Evolutionary conservation across 108 stramenopile species (phyloP).

Genomic region (Nitzschia sp.): DNA sequence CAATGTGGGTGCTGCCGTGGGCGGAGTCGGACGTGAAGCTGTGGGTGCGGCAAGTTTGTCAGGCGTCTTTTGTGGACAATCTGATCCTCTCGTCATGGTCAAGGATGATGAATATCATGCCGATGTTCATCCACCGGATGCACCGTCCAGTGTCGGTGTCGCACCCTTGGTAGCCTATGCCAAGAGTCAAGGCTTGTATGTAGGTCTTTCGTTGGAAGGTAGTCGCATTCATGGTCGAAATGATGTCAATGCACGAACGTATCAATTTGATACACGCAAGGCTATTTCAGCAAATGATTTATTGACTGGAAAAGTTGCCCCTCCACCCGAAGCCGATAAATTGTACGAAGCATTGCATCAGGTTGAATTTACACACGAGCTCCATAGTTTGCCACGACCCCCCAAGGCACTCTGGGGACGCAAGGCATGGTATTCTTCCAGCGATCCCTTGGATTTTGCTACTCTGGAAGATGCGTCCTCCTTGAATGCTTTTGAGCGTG

Average conservation of each 20-base stretch:
- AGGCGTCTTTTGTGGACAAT: slow-evolving; percentile 37
- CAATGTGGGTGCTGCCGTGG: slow-evolving; percentile 82
- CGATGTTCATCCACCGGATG: slow-evolving; percentile 19
- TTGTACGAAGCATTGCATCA: slow-evolving; percentile 77
- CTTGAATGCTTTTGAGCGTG: slow-evolving; percentile 48
- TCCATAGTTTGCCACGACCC: slow-evolving; percentile 56
- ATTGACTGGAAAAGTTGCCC: slow-evolving; percentile 67
- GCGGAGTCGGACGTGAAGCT: slow-evolving; percentile 73
- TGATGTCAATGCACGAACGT: slow-evolving; percentile 77
- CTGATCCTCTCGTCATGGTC: slow-evolving; percentile 38
- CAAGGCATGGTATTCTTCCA: slow-evolving; percentile 45
- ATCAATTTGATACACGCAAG: slow-evolving; percentile 63
- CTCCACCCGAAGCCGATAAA: slow-evolving; percentile 81
- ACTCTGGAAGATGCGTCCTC: not conserved
- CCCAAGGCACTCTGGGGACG: slow-evolving; percentile 40
- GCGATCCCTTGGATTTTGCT: not conserved
- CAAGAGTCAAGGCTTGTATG: slow-evolving; percentile 83
- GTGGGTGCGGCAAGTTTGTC: slow-evolving; percentile 81
- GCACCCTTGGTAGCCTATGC: slow-evolving; percentile 89
- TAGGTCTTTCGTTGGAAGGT: slow-evolving; percentile 88
- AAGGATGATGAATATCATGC: slow-evolving; percentile 63
- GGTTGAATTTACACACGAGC: slow-evolving; percentile 77
- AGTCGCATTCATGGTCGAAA: slow-evolving; percentile 73
- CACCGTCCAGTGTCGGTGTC: slow-evolving; percentile 31
- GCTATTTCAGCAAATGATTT: slow-evolving; percentile 73